These are phyloP conservation scores for Ophiocordyceps camponoti-leonardi DNA, from an alignment of 2,329 filamentous ascomycete genomes.

Conservation along the genomic window DNA sequence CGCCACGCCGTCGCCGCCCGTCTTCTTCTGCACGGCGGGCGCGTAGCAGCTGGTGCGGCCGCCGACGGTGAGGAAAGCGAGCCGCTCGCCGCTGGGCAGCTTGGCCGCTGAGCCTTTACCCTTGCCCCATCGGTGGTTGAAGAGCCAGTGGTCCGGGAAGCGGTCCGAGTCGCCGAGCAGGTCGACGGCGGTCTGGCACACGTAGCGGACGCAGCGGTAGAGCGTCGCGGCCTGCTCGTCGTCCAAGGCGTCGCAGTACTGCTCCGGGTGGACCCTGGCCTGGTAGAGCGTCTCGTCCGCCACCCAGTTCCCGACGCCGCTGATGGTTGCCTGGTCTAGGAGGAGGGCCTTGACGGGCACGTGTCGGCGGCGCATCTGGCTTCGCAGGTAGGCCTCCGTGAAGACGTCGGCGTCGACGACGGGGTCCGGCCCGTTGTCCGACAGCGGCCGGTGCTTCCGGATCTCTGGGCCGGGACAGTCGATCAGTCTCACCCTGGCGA, in stretches of 20 bases:
- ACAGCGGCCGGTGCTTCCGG: slow-evolving; percentile 57
- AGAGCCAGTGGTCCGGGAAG: slow-evolving; percentile 79
- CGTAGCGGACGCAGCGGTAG: slow-evolving; percentile 55
- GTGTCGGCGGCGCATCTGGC: slow-evolving; percentile 55
- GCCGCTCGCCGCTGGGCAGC: slow-evolving; percentile 70
- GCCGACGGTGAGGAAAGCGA: slow-evolving; percentile 76
- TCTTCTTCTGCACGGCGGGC: slow-evolving; percentile 73
- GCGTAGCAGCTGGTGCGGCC: slow-evolving; percentile 84
- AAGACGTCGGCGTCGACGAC: slow-evolving; percentile 65
- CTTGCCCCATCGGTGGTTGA: slow-evolving; percentile 79
- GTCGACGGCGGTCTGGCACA: slow-evolving; percentile 67
- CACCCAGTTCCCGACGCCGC: slow-evolving; percentile 94
- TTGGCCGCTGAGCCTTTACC: slow-evolving; percentile 49
- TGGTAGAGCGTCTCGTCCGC: slow-evolving; percentile 89
- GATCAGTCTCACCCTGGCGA: slow-evolving; percentile 66
- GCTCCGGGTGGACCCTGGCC: slow-evolving; percentile 76
- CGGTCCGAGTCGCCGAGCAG: slow-evolving; percentile 63
- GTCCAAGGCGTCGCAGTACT: slow-evolving; percentile 71
- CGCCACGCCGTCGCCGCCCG: slow-evolving; percentile 22
- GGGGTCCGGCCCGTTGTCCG: slow-evolving; percentile 88
- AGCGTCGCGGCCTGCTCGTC: slow-evolving; percentile 55
- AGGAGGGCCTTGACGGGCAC: slow-evolving; percentile 82
- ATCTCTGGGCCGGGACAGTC: slow-evolving; percentile 65
- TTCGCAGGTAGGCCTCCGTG: slow-evolving; percentile 57
- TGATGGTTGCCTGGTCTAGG: slow-evolving; percentile 75